A percentile compares a stretch with the other conserved stretches of the same genome.
phyloP scores from a whole-genome alignment of 1,284 basidiomycete species.

The Athelia psychrophila region DNA sequence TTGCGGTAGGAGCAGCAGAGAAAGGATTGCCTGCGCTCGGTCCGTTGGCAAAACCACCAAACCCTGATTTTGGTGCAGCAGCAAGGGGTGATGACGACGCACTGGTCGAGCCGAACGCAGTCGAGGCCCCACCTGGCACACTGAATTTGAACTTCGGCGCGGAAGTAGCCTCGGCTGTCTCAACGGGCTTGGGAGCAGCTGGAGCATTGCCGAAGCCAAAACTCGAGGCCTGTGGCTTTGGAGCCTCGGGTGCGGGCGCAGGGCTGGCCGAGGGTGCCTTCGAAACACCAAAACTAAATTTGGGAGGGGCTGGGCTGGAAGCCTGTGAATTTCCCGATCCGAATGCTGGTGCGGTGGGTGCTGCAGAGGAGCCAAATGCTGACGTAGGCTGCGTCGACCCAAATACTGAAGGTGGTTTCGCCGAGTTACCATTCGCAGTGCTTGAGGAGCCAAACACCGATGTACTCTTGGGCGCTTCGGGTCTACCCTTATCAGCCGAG shows the following conservation, averaged over 20 bases:
- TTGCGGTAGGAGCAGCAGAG: conserved; percentile 22
- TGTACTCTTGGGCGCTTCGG: background rate
- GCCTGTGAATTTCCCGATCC: conserved; percentile 4
- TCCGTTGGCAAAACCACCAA: background rate
- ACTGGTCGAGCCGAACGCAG: background rate
- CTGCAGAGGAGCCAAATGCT: conserved; percentile 2
- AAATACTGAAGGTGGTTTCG: conserved; percentile 2
- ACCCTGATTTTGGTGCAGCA: background rate
- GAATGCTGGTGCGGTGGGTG: conserved; percentile 2
- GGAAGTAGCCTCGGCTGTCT: conserved; percentile 1
- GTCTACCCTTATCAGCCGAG: background rate
- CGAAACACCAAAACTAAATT: conserved; percentile 25
- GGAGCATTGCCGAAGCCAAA: conserved; percentile 2
- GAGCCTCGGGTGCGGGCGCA: conserved; percentile 6
- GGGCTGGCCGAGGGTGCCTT: conserved; percentile 4
- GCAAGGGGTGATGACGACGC: background rate
- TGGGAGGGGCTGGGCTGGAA: conserved; percentile 14
- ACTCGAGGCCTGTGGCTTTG: conserved; percentile 4
- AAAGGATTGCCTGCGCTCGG: conserved; percentile 2
- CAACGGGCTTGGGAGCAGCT: conserved; percentile 8
- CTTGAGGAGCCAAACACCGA: background rate
- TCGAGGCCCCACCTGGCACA: background rate
- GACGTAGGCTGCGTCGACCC: conserved; percentile 12
- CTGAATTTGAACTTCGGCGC: conserved; percentile 3
- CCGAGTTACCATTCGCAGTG: conserved; percentile 15